Evolutionary conservation across 768 basidiomycete species (phyloP).

Genomic region (Termitomyces heimii): DNA sequence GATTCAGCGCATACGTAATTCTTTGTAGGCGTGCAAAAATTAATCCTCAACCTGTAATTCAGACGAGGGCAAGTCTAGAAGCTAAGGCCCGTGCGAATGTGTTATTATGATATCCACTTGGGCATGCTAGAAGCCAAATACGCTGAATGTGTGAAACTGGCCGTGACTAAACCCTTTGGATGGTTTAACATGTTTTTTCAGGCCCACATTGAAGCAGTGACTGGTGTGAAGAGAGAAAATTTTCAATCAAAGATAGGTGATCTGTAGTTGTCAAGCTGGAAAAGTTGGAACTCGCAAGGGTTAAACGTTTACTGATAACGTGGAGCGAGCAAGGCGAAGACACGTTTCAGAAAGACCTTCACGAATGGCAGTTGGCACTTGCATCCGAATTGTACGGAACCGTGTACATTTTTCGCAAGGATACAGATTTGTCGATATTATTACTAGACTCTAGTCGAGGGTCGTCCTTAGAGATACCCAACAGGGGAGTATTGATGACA

Average conservation of each 20-base stretch:
- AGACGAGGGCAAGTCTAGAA: neutral
- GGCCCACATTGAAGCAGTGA: neutral
- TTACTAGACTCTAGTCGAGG: neutral
- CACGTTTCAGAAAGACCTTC: neutral
- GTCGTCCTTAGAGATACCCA: constrained; percentile 6
- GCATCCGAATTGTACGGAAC: neutral
- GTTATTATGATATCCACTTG: neutral
- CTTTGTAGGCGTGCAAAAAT: neutral
- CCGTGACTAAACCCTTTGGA: neutral
- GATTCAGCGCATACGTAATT: neutral
- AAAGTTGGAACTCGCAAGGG: neutral
- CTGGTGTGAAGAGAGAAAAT: neutral
- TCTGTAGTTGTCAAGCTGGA: neutral
- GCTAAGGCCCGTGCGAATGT: neutral
- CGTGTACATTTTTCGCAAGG: neutral
- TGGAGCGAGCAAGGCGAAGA: neutral
- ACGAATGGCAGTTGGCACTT: neutral
- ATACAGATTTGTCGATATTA: constrained; percentile 4
- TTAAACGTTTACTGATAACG: neutral
- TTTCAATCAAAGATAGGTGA: neutral
- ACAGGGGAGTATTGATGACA: constrained; percentile 1
- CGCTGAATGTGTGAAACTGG: neutral
- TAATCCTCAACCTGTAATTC: neutral
- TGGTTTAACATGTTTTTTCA: neutral
- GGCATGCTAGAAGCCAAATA: neutral